Conservation (phyloP, 108 stramenopile species). For the Skeletonema grethae region DNA sequence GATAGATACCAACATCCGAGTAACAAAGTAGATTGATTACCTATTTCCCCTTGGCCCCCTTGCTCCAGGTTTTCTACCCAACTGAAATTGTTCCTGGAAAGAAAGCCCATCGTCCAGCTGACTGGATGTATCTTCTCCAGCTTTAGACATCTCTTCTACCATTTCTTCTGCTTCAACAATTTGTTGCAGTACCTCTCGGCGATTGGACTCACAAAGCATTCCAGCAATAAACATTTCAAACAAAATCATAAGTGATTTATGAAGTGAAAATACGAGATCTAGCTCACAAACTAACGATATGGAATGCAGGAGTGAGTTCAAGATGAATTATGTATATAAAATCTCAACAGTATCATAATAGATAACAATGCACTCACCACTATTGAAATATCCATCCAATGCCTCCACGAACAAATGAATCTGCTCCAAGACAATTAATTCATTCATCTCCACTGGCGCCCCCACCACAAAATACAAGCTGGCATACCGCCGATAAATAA, state of each 20-base stretch:
- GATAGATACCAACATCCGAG: no score
- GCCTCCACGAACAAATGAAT: slow-evolving; percentile 99
- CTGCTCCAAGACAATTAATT: slow-evolving; percentile 91
- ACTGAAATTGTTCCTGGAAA: slow-evolving; percentile 88
- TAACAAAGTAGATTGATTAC: slow-evolving; percentile 8
- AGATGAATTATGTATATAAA: background rate
- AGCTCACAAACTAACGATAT: slow-evolving; percentile 86
- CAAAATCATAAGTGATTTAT: slow-evolving; percentile 91
- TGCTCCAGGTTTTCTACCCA: slow-evolving; percentile 85
- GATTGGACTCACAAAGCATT: slow-evolving; percentile 86
- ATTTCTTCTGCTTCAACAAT: slow-evolving; percentile 87
- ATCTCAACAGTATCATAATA: slow-evolving; percentile 25
- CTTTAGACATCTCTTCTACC: slow-evolving; percentile 86
- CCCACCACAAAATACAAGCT: slow-evolving; percentile 89
- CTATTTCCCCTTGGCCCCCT: slow-evolving; percentile 56
- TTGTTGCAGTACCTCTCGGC: slow-evolving; percentile 81
- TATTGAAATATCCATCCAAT: slow-evolving; percentile 94
- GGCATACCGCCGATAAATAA: slow-evolving; percentile 88
- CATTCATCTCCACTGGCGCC: slow-evolving; percentile 81
- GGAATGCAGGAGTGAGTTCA: background rate
- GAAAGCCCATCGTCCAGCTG: slow-evolving; percentile 86
- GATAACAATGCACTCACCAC: slow-evolving; percentile 56
- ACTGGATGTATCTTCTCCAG: slow-evolving; percentile 86
- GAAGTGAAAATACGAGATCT: slow-evolving; percentile 97
- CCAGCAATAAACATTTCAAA: slow-evolving; percentile 97